A percentile compares a stretch with the other conserved stretches of the same genome.
Conservation (phyloP, 352 stramenopile species). For the Pythium rishiriense region DNA sequence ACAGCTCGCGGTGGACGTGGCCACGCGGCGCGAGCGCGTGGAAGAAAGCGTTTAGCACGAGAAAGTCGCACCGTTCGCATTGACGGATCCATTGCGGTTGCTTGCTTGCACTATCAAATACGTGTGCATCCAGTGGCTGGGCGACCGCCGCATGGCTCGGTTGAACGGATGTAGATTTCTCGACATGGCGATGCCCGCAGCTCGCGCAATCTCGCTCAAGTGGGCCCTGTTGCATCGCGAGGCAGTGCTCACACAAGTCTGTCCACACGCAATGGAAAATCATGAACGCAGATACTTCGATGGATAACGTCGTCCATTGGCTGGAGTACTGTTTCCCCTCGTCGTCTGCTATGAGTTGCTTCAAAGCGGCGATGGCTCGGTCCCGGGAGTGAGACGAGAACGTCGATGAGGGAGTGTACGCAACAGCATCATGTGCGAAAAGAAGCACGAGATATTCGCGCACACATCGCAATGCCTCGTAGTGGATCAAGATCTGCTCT, state of each 20-base stretch:
- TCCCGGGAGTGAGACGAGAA: slow-evolving; percentile 35
- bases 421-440: slow-evolving; percentile 33
- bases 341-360: slow-evolving; percentile 26
- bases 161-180: slow-evolving; percentile 32
- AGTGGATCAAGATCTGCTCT: slow-evolving; percentile 26
- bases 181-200: slow-evolving; percentile 38
- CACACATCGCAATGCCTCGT: slow-evolving; percentile 36
- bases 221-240: slow-evolving; percentile 26
- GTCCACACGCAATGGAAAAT: slow-evolving; percentile 50
- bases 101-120: not conserved
- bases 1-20: slow-evolving; percentile 30
- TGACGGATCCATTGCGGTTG: slow-evolving; percentile 18
- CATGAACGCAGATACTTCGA: slow-evolving; percentile 28
- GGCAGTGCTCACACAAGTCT: slow-evolving; percentile 49
- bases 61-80: slow-evolving; percentile 42
- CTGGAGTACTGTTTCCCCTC: not conserved
- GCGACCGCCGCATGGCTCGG: slow-evolving; percentile 13
- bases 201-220: slow-evolving; percentile 19
- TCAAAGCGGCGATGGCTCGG: slow-evolving; percentile 28
- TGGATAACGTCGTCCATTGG: not conserved
- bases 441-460: slow-evolving; percentile 43
- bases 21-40: slow-evolving; percentile 47
- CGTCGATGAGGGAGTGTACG: slow-evolving; percentile 23
- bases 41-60: slow-evolving; percentile 42
- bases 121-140: not conserved